Conservation (phyloP, 1,284 basidiomycete species). For the Leccinum subrobustum region DNA sequence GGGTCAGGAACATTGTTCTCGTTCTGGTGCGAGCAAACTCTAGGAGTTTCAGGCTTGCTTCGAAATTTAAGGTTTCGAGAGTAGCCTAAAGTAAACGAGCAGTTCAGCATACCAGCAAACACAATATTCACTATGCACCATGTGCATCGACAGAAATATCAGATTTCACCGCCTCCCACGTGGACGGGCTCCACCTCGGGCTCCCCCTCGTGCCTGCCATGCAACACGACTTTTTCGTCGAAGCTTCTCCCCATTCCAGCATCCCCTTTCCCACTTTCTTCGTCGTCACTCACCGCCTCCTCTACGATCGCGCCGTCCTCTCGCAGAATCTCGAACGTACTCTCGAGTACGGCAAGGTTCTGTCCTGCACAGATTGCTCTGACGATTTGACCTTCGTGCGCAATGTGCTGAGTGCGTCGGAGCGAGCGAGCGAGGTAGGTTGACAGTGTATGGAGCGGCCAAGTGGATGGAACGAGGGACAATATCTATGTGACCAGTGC, state of each 20-base stretch:
- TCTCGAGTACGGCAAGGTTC: slow-evolving; percentile 52
- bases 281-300: slow-evolving; percentile 51
- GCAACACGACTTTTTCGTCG: slow-evolving; percentile 30
- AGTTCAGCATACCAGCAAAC: not conserved
- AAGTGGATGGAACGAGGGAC: slow-evolving; percentile 66
- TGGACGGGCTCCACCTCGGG: slow-evolving; percentile 19
- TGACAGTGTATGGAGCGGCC: slow-evolving; percentile 71
- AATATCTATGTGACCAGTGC: slow-evolving; percentile 52
- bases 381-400: slow-evolving; percentile 69
- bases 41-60: not conserved
- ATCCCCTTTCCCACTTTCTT: slow-evolving; percentile 33
- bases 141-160: not conserved
- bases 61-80: not conserved
- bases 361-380: slow-evolving; percentile 70
- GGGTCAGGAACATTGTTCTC: not conserved
- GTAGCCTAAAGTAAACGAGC: not conserved
- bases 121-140: not conserved
- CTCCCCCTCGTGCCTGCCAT: slow-evolving; percentile 8
- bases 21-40: not conserved
- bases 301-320: slow-evolving; percentile 69
- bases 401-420: slow-evolving; percentile 69
- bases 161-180: slow-evolving; percentile 10
- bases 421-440: slow-evolving; percentile 80
- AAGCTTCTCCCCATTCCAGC: slow-evolving; percentile 23
- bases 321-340: slow-evolving; percentile 39